A percentile compares a stretch with the other conserved stretches of the same genome.
Evolutionary conservation across 2,329 filamentous ascomycete species (phyloP).

Genomic region (Pyrenophora tritici-repentis): DNA sequence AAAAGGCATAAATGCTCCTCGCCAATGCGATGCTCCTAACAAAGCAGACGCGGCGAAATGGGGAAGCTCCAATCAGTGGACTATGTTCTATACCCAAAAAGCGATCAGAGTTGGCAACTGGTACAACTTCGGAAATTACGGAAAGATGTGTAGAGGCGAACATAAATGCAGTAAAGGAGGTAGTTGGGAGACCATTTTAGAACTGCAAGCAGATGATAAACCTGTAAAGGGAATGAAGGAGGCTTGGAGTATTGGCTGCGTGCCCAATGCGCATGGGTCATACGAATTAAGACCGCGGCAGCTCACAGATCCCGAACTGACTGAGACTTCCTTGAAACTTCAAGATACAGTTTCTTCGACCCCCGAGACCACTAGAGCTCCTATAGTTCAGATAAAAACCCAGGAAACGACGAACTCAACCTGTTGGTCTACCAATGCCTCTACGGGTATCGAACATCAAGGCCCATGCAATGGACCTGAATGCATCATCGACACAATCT

Average conservation of each 20-base stretch:
- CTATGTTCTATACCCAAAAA: no score
- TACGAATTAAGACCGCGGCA: background rate
- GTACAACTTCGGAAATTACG: no score
- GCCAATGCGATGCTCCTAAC: no score
- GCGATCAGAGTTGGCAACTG: no score
- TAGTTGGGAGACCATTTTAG: no score
- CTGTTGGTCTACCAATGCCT: background rate
- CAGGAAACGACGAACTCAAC: background rate
- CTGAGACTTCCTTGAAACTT: background rate
- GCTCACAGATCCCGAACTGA: background rate
- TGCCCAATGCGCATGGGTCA: background rate
- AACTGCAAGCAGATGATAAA: no score
- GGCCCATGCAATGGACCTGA: background rate
- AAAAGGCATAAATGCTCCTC: no score
- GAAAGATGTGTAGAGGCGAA: no score
- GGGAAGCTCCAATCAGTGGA: no score
- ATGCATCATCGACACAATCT: background rate
- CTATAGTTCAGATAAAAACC: background rate
- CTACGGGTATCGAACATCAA: background rate
- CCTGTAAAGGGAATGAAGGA: background rate
- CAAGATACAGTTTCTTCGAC: background rate
- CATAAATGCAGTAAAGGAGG: no score
- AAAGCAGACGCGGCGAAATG: no score
- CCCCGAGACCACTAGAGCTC: background rate
- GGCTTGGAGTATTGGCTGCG: background rate